phyloP scores from a whole-genome alignment of 2,329 filamentous ascomycete genomes.

The Talaromyces albobiverticillius region DNA sequence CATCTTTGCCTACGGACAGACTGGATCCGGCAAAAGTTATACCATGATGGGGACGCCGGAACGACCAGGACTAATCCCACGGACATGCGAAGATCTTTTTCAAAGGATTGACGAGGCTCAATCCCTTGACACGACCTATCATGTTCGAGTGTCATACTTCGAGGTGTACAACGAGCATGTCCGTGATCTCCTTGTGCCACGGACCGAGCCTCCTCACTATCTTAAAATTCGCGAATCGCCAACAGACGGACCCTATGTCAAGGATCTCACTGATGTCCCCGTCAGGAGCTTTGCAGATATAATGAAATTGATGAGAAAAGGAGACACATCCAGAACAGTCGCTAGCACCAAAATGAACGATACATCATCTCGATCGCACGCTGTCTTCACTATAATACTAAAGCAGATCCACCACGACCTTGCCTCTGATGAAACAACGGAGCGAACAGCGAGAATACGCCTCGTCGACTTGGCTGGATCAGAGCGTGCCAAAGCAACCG shows the following conservation, averaged over 20 bases:
- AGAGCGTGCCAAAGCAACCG: constrained; percentile 90
- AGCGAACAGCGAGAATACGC: constrained; percentile 87
- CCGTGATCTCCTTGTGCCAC: constrained; percentile 81
- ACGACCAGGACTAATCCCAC: constrained; percentile 85
- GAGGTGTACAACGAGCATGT: constrained; percentile 99
- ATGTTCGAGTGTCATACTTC: constrained; percentile 96
- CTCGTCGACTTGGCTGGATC: constrained; percentile 93
- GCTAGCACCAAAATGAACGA: constrained; percentile 99
- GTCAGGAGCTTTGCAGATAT: constrained; percentile 86
- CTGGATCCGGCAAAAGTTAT: constrained; percentile 95
- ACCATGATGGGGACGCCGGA: constrained; percentile 92
- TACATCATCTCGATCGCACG: constrained; percentile 91
- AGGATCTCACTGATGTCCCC: constrained; percentile 89
- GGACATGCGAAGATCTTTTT: constrained; percentile 94
- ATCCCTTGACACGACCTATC: constrained; percentile 90
- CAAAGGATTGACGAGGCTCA: constrained; percentile 84
- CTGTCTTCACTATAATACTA: constrained; percentile 95
- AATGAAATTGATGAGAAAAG: constrained; percentile 82
- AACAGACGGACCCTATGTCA: constrained; percentile 92
- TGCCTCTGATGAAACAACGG: constrained; percentile 95
- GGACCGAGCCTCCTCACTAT: constrained; percentile 78
- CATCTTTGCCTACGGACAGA: constrained; percentile 98
- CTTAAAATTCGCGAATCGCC: constrained; percentile 96
- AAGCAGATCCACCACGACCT: constrained; percentile 98
- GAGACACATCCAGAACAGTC: constrained; percentile 81